phyloP scores from a whole-genome alignment of 805 yeast species.

The Saturnispora zaruensis region DNA sequence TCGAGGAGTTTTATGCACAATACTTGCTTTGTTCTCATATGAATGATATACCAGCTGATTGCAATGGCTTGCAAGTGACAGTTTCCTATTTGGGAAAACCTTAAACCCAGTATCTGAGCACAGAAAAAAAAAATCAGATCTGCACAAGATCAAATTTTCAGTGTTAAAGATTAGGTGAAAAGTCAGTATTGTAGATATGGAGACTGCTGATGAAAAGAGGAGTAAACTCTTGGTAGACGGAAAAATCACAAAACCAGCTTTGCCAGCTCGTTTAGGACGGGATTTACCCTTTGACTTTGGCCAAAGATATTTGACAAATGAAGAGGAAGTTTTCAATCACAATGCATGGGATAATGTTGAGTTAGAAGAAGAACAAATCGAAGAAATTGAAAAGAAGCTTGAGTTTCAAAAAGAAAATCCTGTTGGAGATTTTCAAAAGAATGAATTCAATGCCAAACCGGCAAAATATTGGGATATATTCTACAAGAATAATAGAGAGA shows the following conservation, averaged over 20 bases:
- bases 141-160: neutral
- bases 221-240: neutral
- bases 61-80: constrained; percentile 8
- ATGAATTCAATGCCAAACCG: constrained; percentile 72
- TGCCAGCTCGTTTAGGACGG: constrained; percentile 61
- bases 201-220: neutral
- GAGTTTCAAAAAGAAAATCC: constrained; percentile 70
- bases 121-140: neutral
- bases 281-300: constrained; percentile 92
- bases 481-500: constrained; percentile 82
- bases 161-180: neutral
- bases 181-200: neutral
- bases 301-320: constrained; percentile 62
- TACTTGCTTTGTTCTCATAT: neutral
- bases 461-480: constrained; percentile 94
- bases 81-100: constrained; percentile 7
- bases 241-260: constrained; percentile 31
- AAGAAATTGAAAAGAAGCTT: constrained; percentile 45
- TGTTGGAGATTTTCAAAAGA: constrained; percentile 80
- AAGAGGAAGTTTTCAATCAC: constrained; percentile 79
- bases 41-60: neutral
- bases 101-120: neutral
- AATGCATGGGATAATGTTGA: constrained; percentile 98
- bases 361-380: constrained; percentile 87
- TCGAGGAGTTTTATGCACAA: neutral